phyloP scores from a whole-genome alignment of 139 green algal species.

The Haematococcus sp. region DNA sequence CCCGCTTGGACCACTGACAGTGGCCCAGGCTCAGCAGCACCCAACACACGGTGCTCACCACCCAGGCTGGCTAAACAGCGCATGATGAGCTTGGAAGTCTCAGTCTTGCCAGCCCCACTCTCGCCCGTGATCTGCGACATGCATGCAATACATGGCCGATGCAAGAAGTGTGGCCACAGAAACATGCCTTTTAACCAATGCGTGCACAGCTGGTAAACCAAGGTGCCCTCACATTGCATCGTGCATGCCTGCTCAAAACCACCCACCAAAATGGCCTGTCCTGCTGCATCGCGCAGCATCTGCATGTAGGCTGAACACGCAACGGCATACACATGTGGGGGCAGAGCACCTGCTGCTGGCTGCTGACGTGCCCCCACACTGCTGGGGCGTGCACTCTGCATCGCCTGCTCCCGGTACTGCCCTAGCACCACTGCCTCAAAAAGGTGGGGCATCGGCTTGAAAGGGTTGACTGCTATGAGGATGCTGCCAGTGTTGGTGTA shows the following conservation, averaged over 20 bases:
- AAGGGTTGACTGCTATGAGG: conserved; percentile 92
- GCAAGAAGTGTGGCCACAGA: no score
- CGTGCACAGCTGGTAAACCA: background rate
- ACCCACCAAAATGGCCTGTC: conserved; percentile 85
- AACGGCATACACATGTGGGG: conserved; percentile 86
- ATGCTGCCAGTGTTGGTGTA: conserved; percentile 93
- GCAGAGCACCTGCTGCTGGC: conserved; percentile 70
- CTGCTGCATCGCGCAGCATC: conserved; percentile 70
- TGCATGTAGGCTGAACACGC: conserved; percentile 75
- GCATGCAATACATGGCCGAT: no score
- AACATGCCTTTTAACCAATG: background rate
- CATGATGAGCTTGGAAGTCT: conserved; percentile 99
- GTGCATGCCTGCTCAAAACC: no score
- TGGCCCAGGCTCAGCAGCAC: background rate
- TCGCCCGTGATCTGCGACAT: conserved; percentile 81
- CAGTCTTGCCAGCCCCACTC: conserved; percentile 96
- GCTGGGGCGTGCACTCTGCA: background rate
- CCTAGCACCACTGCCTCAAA: conserved; percentile 86
- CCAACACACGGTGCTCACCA: background rate
- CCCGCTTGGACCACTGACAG: conserved; percentile 24
- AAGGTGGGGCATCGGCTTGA: conserved; percentile 69
- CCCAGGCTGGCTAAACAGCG: conserved; percentile 59
- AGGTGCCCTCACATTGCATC: background rate
- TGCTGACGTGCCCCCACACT: background rate
- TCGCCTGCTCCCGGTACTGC: conserved; percentile 55